phyloP scores from a whole-genome alignment of 345 rosid genomes.

The Pistacia integerrima region DNA sequence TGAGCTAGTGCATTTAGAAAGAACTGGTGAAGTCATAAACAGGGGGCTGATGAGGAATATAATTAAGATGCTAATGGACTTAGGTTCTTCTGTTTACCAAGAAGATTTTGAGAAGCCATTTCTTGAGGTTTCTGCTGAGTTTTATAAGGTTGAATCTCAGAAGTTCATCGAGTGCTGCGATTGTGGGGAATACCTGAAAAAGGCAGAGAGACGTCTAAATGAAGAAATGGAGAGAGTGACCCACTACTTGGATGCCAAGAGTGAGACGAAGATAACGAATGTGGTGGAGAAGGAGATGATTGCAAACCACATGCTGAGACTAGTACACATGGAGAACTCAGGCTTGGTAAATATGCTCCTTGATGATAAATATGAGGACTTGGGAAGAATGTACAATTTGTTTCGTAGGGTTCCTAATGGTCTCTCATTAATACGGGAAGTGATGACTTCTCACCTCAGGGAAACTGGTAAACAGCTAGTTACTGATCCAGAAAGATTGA shows the following conservation, averaged over 20 bases:
- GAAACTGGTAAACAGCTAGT: slow-evolving; percentile 93
- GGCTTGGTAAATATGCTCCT: slow-evolving; percentile 95
- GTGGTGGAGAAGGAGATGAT: slow-evolving; percentile 99
- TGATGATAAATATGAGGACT: slow-evolving; percentile 85
- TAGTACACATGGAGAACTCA: slow-evolving; percentile 98
- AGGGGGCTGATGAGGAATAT: slow-evolving; percentile 92
- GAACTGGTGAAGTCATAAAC: slow-evolving; percentile 91
- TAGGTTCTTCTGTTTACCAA: slow-evolving; percentile 90
- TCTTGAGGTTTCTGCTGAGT: slow-evolving; percentile 89
- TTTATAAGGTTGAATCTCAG: slow-evolving; percentile 90
- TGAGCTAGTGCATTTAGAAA: slow-evolving; percentile 75
- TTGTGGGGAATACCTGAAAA: slow-evolving; percentile 93
- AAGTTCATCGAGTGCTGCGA: slow-evolving; percentile 87
- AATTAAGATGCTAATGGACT: slow-evolving; percentile 93
- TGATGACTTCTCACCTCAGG: slow-evolving; percentile 90
- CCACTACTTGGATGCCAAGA: slow-evolving; percentile 86
- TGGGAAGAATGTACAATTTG: slow-evolving; percentile 88
- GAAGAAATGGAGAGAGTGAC: slow-evolving; percentile 97
- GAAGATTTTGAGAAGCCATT: slow-evolving; percentile 96
- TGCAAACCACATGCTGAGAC: slow-evolving; percentile 93
- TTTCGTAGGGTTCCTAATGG: slow-evolving; percentile 85
- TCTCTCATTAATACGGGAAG: slow-evolving; percentile 73
- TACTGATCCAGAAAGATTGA: slow-evolving; percentile 86
- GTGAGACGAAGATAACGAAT: slow-evolving; percentile 85
- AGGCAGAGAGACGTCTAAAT: slow-evolving; percentile 85